Base-by-base conservation (phyloP, 129 eudicot species). In the Flaveria brownii region DNA sequence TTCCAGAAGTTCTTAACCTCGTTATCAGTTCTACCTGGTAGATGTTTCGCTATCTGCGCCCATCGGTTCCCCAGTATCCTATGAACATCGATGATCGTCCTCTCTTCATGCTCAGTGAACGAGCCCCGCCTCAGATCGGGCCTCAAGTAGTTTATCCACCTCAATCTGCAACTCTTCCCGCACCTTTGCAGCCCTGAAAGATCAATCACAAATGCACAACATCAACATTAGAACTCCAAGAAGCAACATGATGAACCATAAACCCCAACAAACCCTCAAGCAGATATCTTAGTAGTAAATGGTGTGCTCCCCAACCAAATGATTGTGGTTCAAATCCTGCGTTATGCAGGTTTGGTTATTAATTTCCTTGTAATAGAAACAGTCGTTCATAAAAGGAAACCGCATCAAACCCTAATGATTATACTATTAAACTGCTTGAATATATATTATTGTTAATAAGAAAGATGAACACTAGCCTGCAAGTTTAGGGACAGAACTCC, bases 1-100 rank as follows among this genome's bases (percentile, higher is more conserved):
- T 92, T 92, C 97, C 97, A 92, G 77, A 92, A 92, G 74, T 92
- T 92, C 78, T 92, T 92, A 42, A 92, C 96, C 49, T 92, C 97
- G 47, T 92, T 92, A 60, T 92, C 97, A 0, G 97, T 91, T 71
- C 97, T 83, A 14, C 97, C 97, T 0, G 97, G 97, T 56, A 91
- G 71, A 63, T 92, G 97, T 80, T 92, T 92, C 0, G 97, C 96
- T 28, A 92, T 89, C 61, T 89, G 97, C 49, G 96, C 97, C 96
- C 96, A 92, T 63, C 97, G 75, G 87, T 92, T 92, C 45, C 97
- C 97, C 52, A 92, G 56, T 12, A 89, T 92, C 82, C 96, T 76
- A 69, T 92, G 96, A 17, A 92, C 96, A 60, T 92, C 97, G 9
- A 92, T 89, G 46, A 92, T 92, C 6, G 92, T 89, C 51, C 92